Evolutionary conservation across 371 early-diverging fungal genomes (phyloP), one percentile per base, ranked within the genome.

Genomic region (Actinomucor elegans): DNA sequence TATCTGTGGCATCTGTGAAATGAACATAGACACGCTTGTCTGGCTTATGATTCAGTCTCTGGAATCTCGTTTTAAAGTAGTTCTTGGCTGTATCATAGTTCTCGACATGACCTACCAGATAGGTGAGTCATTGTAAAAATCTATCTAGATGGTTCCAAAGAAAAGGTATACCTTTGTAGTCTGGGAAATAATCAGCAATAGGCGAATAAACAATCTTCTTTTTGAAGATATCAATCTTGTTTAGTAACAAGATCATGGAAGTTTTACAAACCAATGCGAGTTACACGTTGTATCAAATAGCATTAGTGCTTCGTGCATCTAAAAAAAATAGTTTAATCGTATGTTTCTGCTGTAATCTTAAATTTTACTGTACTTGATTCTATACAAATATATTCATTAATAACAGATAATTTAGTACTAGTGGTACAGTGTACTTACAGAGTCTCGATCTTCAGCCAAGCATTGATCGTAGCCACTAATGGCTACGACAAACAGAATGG

Each of bases 211-310:
- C 61, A 21, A 97, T 81, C 73, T 96, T 97, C 46, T 84, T 80
- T 61, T 84, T 86, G 79, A 97, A 94, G 17, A 96, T 81, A 66
- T 97, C 98, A 45, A 95, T 92, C 77, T 97, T 97, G 85, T 97
- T 97, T 52, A 97, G 66, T 70, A 97, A 94, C 40, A 97, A 78
- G 56, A 97, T 95, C 71, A 96, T 91, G 14, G 93, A 91, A 3
- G 95, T 96, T 43, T 91, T 34, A 80, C 78, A 69, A 97, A 95
- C 96, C 97, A 96, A 63, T 87, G 82, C 11, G 91, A 90, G 70
- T 97, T 97, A 76, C 94, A 94, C 57, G 95, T 93, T 23, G 93
- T 92, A 73, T 95, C 94, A 65, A 96, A 97, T 32, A 97, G 76
- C 64, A 93, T 93, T 52, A 96, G 72, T 3, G 95, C 93, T 61